phyloP scores from a whole-genome alignment of 495 filamentous ascomycete species.

The Pyronema omphalodes region DNA sequence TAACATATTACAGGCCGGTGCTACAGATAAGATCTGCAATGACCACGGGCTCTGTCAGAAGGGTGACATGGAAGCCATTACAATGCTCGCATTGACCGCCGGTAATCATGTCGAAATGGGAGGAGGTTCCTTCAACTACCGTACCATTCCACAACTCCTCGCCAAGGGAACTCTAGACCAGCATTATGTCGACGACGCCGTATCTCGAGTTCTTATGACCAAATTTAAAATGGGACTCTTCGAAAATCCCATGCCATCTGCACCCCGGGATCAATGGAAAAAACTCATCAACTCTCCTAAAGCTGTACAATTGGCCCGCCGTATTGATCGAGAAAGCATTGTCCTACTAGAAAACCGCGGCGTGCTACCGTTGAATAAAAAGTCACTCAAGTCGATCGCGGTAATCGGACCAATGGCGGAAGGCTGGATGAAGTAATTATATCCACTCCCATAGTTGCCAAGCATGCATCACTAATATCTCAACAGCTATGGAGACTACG shows the following conservation, averaged over 20 bases:
- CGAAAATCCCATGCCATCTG: conserved; percentile 43
- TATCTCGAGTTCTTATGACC: conserved; percentile 39
- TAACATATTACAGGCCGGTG: conserved; percentile 32
- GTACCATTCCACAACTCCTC: conserved; percentile 44
- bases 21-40: conserved; percentile 44
- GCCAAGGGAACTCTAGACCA: conserved; percentile 37
- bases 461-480: conserved; percentile 4
- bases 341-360: conserved; percentile 51
- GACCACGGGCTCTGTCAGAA: conserved; percentile 42
- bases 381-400: conserved; percentile 41
- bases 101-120: conserved; percentile 65
- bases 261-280: conserved; percentile 32
- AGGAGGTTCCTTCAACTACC: conserved; percentile 49
- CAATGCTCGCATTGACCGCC: conserved; percentile 37
- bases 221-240: conserved; percentile 53
- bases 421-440: conserved; percentile 46
- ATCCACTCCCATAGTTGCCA: background rate
- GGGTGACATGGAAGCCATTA: conserved; percentile 39
- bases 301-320: conserved; percentile 36
- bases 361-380: conserved; percentile 35
- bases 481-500: conserved; percentile 45
- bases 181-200: conserved; percentile 41
- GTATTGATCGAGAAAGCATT: conserved; percentile 48
- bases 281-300: conserved; percentile 40
- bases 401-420: conserved; percentile 61